phyloP scores from a whole-genome alignment of 2,329 filamentous ascomycete genomes.

The Bipolaris oryzae region DNA sequence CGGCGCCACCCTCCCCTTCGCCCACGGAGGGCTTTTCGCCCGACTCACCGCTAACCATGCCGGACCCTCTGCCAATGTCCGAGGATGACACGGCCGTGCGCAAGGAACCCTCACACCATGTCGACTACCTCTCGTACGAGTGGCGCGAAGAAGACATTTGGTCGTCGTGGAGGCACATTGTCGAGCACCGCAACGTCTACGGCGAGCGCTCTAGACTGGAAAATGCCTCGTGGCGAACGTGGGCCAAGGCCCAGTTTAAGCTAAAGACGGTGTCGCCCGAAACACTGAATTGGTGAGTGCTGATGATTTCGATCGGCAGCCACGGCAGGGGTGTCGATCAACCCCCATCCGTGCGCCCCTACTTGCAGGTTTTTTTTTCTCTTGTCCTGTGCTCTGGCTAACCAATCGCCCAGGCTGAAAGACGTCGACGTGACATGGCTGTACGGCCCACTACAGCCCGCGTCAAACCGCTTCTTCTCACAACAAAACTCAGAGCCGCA shows the following conservation, averaged over 20 bases:
- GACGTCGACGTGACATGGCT: constrained; percentile 98
- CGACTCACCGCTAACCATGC: constrained; percentile 59
- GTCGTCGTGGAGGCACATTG: constrained; percentile 94
- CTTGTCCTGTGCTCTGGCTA: constrained; percentile 28
- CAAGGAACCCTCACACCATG: constrained; percentile 79
- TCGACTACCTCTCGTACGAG: constrained; percentile 93
- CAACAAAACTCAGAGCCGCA: constrained; percentile 57
- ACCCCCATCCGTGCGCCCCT: constrained; percentile 34
- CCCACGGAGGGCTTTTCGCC: constrained; percentile 56
- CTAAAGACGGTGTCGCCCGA: constrained; percentile 89
- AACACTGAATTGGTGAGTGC: constrained; percentile 84
- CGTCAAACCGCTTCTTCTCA: constrained; percentile 61
- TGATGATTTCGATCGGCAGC: constrained; percentile 28
- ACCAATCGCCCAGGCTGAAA: constrained; percentile 72
- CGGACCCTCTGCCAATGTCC: constrained; percentile 62
- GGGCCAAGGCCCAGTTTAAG: constrained; percentile 90
- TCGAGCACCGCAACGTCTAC: constrained; percentile 77
- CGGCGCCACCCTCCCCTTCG: constrained; percentile 56
- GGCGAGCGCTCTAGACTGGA: constrained; percentile 82
- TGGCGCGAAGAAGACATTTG: constrained; percentile 97
- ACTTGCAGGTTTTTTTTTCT: constrained; percentile 20
- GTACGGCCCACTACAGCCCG: constrained; percentile 87
- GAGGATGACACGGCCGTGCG: constrained; percentile 81
- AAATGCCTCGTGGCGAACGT: constrained; percentile 96
- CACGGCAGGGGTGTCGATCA: constrained; percentile 34